Evolutionary conservation across 345 rosid genomes (phyloP), one percentile per base, ranked within the genome.

Genomic region (Toxicodendron radicans): DNA sequence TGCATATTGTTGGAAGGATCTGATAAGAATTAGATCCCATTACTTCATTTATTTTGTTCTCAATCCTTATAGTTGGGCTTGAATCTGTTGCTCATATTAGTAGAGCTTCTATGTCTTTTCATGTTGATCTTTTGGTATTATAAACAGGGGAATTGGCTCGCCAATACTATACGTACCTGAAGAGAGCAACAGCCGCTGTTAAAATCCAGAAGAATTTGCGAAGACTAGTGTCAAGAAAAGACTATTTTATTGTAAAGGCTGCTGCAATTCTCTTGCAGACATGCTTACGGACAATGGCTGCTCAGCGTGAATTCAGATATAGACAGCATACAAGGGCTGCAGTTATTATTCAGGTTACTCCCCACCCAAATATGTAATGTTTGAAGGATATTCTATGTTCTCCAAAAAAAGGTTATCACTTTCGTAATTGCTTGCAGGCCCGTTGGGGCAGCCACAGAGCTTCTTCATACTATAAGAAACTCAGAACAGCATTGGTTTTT

Each of bases 181-280:
- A 64, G 85, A 88, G 63, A 70, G 85, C 87, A 23, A 84, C 64
- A 67, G 92, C 97, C 72, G 95, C 95, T 45, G 75, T 85, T 54
- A 83, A 85, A 82, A 88, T 95, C 58, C 97, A 92, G 82, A 95
- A 84, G 81, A 77, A 82, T 79, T 83, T 80, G 67, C 97, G 92
- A 21, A 82, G 95, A 84, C 85, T 86, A 78, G 54, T 71, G 5
- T 87, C 90, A 6, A 87, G 78, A 76, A 90, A 72, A 72, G 70
- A 78, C 21, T 95, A 84, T 46, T 61, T 35, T 21, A 73, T 21
- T 56, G 58, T 81, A 63, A 90, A 65, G 84, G 81, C 81, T 45
- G 82, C 95, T 1, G 91, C 97, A 48, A 35, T 91, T 68, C 30
- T 77, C 70, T 77, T 95, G 84, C 97, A 91, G 82, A 81, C 91